Base-by-base conservation (phyloP, 768 basidiomycete genomes). In the Imleria badia region DNA sequence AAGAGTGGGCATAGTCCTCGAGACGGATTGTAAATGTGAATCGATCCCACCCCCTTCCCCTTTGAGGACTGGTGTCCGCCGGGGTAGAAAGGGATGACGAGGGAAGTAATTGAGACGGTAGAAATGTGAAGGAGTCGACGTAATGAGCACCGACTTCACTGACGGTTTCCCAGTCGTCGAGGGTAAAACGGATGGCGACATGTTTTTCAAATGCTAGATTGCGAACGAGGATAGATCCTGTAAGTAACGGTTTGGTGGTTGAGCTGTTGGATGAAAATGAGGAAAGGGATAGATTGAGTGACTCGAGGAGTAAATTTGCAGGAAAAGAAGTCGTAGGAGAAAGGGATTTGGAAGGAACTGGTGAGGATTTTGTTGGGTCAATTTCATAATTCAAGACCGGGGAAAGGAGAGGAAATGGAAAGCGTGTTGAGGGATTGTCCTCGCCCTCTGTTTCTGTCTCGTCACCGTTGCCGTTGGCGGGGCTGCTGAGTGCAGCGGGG, bases 91-190 rank as follows among this genome's bases (percentile, higher is more conserved):
- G 7, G 0, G 44, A n/a, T 12, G 33, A 56, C 49, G 40, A 26
- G 9, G 19, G 10, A 10, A 10, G 55, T 66, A 73, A 59, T 61
- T 42, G 60, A 53, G 61, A 55, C 0, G 75, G 80, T 69, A 72
- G 8, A 26, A 71, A 42, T 5, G 75, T 57, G 26, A 85, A 64
- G 17, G 77, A 78, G n/a, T 70, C 69, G 35, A 73, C 63, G 56
- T 85, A 72, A 43, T 64, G 71, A n/a, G 79, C 86, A 40, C 71
- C 56, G 31, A 97, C 93, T 68, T 98, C 96, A 40, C 84, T 87
- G 1, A 91, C 90, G 4, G 95, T 98, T 58, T 88, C 84, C 96
- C 96, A 98, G 45, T 89, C 85, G 70, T 98, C 96, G 44, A 96
- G 76, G 2, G 96, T 98, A 69, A 95, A 98, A 1, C 95, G 77